Base-by-base conservation (phyloP, 2,329 filamentous ascomycete species). In the Aspergillus hortae region DNA sequence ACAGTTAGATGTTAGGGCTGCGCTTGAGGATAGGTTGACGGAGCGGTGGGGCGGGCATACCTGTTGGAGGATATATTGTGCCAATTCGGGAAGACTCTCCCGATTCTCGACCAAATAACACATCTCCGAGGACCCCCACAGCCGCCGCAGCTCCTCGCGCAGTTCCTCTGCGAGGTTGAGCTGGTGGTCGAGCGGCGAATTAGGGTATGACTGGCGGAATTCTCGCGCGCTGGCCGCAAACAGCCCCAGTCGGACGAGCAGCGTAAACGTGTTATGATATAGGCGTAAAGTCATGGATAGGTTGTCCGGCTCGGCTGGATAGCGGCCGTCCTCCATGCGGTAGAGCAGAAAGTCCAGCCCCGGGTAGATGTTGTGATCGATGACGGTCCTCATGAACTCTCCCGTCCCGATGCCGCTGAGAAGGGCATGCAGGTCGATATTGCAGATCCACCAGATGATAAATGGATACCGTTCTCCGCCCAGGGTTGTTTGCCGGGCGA, bases 401-500 rank as follows among this genome's bases (percentile, higher is more conserved):
- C 80, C 79, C 0, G 65, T 72, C 2, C 80, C 79, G 40, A 74
- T 75, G 11, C 77, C 79, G 48, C 78, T 77, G 44, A 84, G 61
- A 30, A 81, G 72, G 12, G 79, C 79, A 56, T 82, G 77, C n/a
- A 81, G 67, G 57, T 84, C 81, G 42, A 84, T 75, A 50, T 74
- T 74, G 58, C 76, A 77, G 35, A 81, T 73, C 64, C 74, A 77
- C 79, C 80, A 82, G 14, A 82, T 63, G 4, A 83, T 71, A 56
- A 78, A 80, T 2, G 76, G 74, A 53, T 77, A 77, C 25, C 70
- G 69, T 54, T 80, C 79, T 3, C 63, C 66, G 9, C 69, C 68
- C 51, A 73, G 67, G n/a, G 72, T 65, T n/a, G 75, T 67, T 21
- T 68, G 71, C 53, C 80, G 72, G 51, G 80, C 71, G 21, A 76